A percentile compares a stretch with the other conserved stretches of the same genome.
Conservation (phyloP, 202 grass and related monocot species). For the Musa balbisiana region DNA sequence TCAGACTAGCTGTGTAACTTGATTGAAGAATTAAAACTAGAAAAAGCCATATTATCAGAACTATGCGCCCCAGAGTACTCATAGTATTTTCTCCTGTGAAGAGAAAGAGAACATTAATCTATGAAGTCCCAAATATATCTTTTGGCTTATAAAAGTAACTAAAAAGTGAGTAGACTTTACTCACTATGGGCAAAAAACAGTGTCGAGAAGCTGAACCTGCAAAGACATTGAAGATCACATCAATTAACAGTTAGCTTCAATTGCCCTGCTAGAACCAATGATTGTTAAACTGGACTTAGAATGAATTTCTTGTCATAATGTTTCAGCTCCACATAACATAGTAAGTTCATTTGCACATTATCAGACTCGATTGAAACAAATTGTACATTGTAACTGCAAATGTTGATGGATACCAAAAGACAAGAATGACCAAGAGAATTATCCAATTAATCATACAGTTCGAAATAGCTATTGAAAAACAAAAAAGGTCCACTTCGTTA, state of each 20-base stretch:
- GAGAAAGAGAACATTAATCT: background rate
- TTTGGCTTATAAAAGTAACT: background rate
- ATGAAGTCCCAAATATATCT: background rate
- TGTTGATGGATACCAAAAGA: background rate
- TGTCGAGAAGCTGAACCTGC: constrained; percentile 18
- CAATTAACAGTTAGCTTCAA: too few species aligned
- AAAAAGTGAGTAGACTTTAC: background rate
- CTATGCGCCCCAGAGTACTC: background rate
- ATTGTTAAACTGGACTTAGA: too few species aligned
- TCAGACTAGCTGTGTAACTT: constrained; percentile 10
- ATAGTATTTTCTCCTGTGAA: constrained; percentile 9
- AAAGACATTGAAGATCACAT: background rate
- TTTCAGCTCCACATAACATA: too few species aligned
- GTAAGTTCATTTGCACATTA: too few species aligned
- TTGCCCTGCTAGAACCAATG: too few species aligned
- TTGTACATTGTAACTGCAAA: too few species aligned
- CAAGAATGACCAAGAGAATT: background rate
- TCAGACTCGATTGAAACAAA: too few species aligned
- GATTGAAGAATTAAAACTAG: constrained; percentile 11
- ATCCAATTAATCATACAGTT: background rate
- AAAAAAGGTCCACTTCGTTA: too few species aligned
- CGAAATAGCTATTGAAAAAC: background rate
- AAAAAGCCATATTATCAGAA: constrained; percentile 16
- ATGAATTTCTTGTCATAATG: too few species aligned
- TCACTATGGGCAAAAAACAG: constrained; percentile 10